These are phyloP conservation scores for Paramecium octaurelia DNA, from an alignment of 73 alveolate genomes.

Conservation along the genomic window DNA sequence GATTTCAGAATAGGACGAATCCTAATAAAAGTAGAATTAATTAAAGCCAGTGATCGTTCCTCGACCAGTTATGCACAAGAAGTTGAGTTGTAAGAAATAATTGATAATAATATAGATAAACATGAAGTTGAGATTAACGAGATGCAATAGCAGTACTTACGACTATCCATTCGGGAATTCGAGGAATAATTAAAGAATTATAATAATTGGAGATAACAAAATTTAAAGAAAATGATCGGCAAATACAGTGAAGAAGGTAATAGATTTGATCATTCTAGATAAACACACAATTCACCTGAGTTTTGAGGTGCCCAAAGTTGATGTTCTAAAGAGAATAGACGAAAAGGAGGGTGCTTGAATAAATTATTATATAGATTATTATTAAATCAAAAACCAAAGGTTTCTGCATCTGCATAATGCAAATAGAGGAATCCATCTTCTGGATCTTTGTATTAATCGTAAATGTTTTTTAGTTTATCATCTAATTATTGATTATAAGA, in stretches of 20 bases:
- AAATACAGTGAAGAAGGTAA: constrained; percentile 37
- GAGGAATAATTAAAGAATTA: background rate
- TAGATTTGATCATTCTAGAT: background rate
- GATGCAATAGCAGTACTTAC: background rate
- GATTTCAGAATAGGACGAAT: background rate
- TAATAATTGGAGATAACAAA: constrained; percentile 23
- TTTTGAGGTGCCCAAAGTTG: constrained; percentile 14
- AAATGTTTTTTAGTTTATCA: background rate
- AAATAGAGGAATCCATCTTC: constrained; percentile 18
- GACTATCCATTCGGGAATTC: background rate
- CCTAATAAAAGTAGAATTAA: background rate
- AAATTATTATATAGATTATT: background rate
- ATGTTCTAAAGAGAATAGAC: background rate
- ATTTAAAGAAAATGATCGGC: background rate
- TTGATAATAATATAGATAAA: background rate
- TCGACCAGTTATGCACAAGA: background rate
- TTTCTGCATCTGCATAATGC: background rate
- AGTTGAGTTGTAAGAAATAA: background rate
- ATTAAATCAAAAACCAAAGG: background rate
- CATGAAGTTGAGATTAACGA: background rate
- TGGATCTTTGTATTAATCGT: background rate
- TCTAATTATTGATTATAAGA: background rate
- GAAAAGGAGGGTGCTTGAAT: constrained; percentile 24
- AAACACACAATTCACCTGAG: background rate
- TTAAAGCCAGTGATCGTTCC: background rate